A percentile compares a stretch with the other conserved stretches of the same genome.
These are phyloP conservation scores for Pelargonium fulgidum DNA, from an alignment of 441 rosid genomes.

Conservation along the genomic window DNA sequence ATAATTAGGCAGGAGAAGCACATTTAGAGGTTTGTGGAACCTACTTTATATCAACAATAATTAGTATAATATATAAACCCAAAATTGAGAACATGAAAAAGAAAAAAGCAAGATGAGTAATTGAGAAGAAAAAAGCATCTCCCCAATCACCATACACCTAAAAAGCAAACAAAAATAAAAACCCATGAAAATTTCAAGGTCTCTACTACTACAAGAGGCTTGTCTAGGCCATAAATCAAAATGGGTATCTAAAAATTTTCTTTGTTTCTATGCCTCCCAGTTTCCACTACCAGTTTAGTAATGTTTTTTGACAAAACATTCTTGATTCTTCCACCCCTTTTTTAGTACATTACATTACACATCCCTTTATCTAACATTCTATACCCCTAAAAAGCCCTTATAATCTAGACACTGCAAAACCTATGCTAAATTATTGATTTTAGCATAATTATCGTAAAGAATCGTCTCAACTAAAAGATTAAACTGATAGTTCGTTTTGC, in stretches of 20 bases:
- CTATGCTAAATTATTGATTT: background rate
- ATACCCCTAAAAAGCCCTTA: constrained; percentile 8
- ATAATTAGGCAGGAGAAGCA: constrained; percentile 7
- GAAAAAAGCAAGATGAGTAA: background rate
- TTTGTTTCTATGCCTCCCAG: constrained; percentile 1
- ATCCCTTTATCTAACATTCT: constrained; percentile 9
- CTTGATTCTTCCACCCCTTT: background rate
- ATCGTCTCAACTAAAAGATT: too few relatives aligned
- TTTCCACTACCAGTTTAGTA: constrained; percentile 7
- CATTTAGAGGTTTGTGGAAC: constrained; percentile 11
- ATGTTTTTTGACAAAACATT: constrained; percentile 2
- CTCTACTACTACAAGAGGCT: too few relatives aligned
- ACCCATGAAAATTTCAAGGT: too few relatives aligned
- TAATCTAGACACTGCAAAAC: constrained; percentile 6
- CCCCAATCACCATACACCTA: constrained; percentile 4
- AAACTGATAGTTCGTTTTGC: too few relatives aligned
- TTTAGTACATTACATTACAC: background rate
- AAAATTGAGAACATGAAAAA: constrained; percentile 1
- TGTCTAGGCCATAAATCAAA: background rate
- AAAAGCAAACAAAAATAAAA: constrained; percentile 1
- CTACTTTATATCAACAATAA: background rate
- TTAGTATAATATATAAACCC: background rate
- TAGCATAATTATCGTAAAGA: background rate
- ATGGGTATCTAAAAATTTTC: background rate
- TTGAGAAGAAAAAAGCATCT: background rate